These are phyloP conservation scores for Diaporthe sp. DNA, from an alignment of 2,329 filamentous ascomycete species.

Conservation along the genomic window DNA sequence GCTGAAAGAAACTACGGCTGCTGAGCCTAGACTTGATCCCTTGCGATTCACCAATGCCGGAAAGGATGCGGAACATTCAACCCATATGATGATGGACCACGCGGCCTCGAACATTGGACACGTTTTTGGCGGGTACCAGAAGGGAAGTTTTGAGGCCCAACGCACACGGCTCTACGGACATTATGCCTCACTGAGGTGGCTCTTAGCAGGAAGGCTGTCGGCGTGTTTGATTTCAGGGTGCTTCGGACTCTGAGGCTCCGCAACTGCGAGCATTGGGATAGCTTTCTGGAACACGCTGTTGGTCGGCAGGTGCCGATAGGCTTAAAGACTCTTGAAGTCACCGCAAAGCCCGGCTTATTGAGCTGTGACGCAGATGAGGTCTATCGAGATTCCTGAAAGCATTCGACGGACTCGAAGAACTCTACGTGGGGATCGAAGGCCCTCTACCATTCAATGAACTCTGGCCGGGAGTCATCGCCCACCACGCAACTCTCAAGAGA, in stretches of 20 bases:
- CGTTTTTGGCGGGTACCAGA: not conserved
- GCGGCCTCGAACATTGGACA: not conserved
- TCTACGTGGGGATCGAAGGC: not conserved
- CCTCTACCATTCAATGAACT: not conserved
- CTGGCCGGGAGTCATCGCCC: not conserved
- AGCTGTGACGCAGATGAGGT: not conserved
- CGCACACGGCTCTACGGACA: not conserved
- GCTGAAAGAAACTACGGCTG: too few species aligned
- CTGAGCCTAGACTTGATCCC: too few species aligned
- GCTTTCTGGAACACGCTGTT: not conserved
- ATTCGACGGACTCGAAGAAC: not conserved
- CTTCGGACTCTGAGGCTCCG: not conserved
- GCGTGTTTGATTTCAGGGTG: not conserved
- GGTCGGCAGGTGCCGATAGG: not conserved
- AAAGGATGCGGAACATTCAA: too few species aligned
- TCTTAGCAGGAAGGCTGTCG: not conserved
- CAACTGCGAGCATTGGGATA: not conserved
- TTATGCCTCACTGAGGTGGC: not conserved
- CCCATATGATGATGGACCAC: not conserved
- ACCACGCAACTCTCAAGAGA: not conserved
- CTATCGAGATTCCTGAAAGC: not conserved
- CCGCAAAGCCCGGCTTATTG: too few species aligned
- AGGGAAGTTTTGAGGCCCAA: not conserved
- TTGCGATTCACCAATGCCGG: too few species aligned
- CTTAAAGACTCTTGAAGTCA: not conserved